Conservation (phyloP, 2,329 filamentous ascomycete species). For the Sodiomyces alkalinus region DNA sequence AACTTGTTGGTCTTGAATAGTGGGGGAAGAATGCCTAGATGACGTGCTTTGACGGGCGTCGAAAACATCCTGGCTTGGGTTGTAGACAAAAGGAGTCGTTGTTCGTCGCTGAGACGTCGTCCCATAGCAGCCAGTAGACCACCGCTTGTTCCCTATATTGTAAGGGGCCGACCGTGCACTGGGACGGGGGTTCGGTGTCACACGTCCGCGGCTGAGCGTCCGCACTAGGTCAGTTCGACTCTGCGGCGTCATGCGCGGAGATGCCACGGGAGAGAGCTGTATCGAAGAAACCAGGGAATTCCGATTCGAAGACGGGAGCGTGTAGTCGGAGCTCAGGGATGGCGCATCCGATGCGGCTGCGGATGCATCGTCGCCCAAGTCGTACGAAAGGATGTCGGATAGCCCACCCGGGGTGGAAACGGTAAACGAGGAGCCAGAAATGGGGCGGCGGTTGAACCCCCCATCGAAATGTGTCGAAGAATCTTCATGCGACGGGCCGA, state of each 20-base stretch:
- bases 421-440: constrained; percentile 61
- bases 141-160: constrained; percentile 57
- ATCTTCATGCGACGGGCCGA: constrained; percentile 28
- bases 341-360: constrained; percentile 50
- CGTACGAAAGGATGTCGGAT: constrained; percentile 54
- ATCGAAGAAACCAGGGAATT: constrained; percentile 58
- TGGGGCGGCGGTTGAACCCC: constrained; percentile 40
- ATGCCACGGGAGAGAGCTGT: constrained; percentile 57
- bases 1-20: constrained; percentile 28
- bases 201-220: constrained; percentile 51
- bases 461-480: constrained; percentile 35
- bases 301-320: constrained; percentile 48
- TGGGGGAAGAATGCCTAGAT: constrained; percentile 35
- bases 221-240: constrained; percentile 45
- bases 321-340: constrained; percentile 52
- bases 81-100: constrained; percentile 44
- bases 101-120: constrained; percentile 38
- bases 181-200: constrained; percentile 56
- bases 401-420: constrained; percentile 51
- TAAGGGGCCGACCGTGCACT: constrained; percentile 56
- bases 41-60: constrained; percentile 40
- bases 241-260: constrained; percentile 49
- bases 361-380: constrained; percentile 60
- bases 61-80: constrained; percentile 44
- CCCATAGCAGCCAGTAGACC: constrained; percentile 63